These are phyloP conservation scores for Botrytis tulipae DNA, from an alignment of 2,329 filamentous ascomycete species.

Conservation along the genomic window DNA sequence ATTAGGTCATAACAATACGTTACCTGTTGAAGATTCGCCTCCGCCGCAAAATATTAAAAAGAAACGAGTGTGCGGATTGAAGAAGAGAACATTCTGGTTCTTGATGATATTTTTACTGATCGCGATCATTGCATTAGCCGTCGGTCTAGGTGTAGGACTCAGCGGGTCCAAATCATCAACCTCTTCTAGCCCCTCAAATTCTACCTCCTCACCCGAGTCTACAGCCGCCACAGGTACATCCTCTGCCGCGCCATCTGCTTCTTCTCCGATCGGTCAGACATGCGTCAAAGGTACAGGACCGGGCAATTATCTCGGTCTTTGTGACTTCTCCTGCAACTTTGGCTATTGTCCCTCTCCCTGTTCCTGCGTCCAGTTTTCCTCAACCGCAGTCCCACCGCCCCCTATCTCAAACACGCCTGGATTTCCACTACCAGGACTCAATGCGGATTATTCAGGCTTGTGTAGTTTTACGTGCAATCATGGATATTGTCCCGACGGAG, in stretches of 20 bases:
- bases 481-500: slow-evolving; percentile 39
- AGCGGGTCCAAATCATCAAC: not conserved
- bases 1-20: not conserved
- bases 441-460: slow-evolving; percentile 44
- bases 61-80: slow-evolving; percentile 13
- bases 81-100: slow-evolving; percentile 7
- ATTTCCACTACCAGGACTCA: slow-evolving; percentile 39
- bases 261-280: slow-evolving; percentile 13
- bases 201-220: not conserved
- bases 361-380: slow-evolving; percentile 27
- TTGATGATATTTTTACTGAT: not conserved
- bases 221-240: not conserved
- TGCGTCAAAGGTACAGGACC: slow-evolving; percentile 33
- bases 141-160: slow-evolving; percentile 16
- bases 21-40: not conserved
- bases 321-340: slow-evolving; percentile 36
- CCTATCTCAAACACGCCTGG: slow-evolving; percentile 38
- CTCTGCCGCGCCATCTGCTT: not conserved
- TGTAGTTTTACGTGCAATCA: slow-evolving; percentile 49
- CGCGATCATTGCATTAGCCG: not conserved
- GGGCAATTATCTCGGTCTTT: slow-evolving; percentile 42
- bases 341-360: slow-evolving; percentile 34
- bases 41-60: not conserved
- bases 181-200: not conserved
- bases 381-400: slow-evolving; percentile 25